Evolutionary conservation across 257 asterid genomes (phyloP).

Genomic region (Pogostemon cablin): DNA sequence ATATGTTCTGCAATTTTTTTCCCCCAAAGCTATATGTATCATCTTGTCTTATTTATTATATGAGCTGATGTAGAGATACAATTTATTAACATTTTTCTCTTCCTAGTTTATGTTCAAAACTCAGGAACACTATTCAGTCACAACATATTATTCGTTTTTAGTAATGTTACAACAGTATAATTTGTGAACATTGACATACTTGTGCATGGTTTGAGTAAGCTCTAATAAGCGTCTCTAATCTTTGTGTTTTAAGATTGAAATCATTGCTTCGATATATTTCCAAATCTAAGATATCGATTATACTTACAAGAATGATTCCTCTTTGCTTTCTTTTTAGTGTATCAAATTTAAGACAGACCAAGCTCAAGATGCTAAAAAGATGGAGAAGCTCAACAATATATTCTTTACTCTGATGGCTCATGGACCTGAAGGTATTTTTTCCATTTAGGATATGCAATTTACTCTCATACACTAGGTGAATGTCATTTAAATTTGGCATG

Average conservation of each 20-base stretch:
- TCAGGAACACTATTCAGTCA: background rate
- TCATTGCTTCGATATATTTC: background rate
- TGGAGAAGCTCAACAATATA: constrained; percentile 67
- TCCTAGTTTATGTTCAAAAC: background rate
- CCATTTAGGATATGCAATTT: background rate
- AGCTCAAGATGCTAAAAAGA: constrained; percentile 74
- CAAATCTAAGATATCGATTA: background rate
- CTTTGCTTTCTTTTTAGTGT: constrained; percentile 48
- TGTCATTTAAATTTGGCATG: background rate
- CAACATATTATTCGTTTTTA: background rate
- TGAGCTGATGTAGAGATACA: background rate
- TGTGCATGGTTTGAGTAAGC: background rate
- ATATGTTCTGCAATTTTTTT: background rate
- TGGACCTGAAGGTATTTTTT: constrained; percentile 64
- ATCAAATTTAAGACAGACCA: constrained; percentile 78
- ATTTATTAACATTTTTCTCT: background rate
- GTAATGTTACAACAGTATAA: background rate
- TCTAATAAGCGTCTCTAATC: background rate
- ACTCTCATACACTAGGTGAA: background rate
- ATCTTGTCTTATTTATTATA: background rate
- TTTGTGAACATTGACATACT: background rate
- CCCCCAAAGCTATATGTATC: background rate
- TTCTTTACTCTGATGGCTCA: constrained; percentile 76
- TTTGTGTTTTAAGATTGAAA: constrained; percentile 1
- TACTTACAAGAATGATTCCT: background rate